Percentiles rank a stretch among this genome's conserved stretches.
Evolutionary conservation across 2,329 filamentous ascomycete species (phyloP).

Genomic region (Calonectria henricotiae): DNA sequence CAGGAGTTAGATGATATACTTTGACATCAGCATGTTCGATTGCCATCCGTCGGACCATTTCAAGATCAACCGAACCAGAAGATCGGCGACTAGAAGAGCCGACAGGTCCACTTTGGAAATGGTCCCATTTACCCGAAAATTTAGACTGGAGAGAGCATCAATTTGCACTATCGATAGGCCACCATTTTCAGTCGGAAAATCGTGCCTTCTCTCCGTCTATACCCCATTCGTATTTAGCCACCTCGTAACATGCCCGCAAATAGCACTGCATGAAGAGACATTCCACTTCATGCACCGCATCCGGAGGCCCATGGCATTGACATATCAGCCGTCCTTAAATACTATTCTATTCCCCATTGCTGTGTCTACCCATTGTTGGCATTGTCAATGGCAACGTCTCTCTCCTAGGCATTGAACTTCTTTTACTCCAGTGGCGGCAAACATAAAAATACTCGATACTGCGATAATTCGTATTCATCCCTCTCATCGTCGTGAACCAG

Average conservation of each 20-base stretch:
- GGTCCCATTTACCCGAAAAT: background rate
- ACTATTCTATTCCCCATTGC: background rate
- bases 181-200: too few relatives aligned
- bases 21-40: too few relatives aligned
- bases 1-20: too few relatives aligned
- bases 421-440: background rate
- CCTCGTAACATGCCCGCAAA: background rate
- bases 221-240: background rate
- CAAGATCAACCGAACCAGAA: background rate
- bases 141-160: too few relatives aligned
- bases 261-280: background rate
- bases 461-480: background rate
- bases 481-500: background rate
- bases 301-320: background rate
- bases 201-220: too few relatives aligned
- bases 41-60: too few relatives aligned
- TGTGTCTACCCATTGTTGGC: background rate
- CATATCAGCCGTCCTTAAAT: background rate
- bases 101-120: background rate
- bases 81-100: conserved; percentile 1
- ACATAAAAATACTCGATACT: background rate
- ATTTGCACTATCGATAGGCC: too few relatives aligned
- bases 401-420: background rate
- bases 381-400: too few relatives aligned
- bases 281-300: background rate